Conservation (phyloP, 352 stramenopile genomes). For the Pythium folliculosum region DNA sequence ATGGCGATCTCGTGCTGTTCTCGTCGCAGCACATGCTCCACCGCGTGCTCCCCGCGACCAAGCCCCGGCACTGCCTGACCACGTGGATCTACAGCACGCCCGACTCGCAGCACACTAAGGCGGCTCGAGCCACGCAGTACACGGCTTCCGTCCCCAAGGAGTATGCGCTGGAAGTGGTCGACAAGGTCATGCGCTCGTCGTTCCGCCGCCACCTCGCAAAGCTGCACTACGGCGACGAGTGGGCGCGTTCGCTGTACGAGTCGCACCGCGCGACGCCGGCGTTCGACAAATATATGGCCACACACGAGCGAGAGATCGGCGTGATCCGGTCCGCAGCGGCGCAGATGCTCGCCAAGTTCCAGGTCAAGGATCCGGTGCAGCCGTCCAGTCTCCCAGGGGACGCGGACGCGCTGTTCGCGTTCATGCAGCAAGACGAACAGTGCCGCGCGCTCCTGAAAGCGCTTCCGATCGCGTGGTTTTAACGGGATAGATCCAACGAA, state of each 20-base stretch:
- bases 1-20: slow-evolving; percentile 78
- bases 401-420: slow-evolving; percentile 31
- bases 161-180: slow-evolving; percentile 34
- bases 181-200: slow-evolving; percentile 55
- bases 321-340: slow-evolving; percentile 52
- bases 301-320: slow-evolving; percentile 49
- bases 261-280: slow-evolving; percentile 53
- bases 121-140: slow-evolving; percentile 13
- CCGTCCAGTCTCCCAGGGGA: slow-evolving; percentile 37
- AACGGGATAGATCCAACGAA: slow-evolving; percentile 4
- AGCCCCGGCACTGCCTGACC: slow-evolving; percentile 60
- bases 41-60: slow-evolving; percentile 54
- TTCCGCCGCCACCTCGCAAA: slow-evolving; percentile 72
- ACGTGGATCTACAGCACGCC: slow-evolving; percentile 66
- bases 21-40: slow-evolving; percentile 82
- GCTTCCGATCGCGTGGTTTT: slow-evolving; percentile 56
- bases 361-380: slow-evolving; percentile 35
- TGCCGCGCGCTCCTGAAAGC: slow-evolving; percentile 29
- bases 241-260: slow-evolving; percentile 54
- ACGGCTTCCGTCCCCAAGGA: background rate
- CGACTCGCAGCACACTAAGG: background rate
- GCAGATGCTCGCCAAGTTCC: slow-evolving; percentile 68
- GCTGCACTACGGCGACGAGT: slow-evolving; percentile 55
- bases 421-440: slow-evolving; percentile 22
- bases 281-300: slow-evolving; percentile 68